Conservation (phyloP, 148 eudicot genomes). For the Talinum fruticosum region DNA sequence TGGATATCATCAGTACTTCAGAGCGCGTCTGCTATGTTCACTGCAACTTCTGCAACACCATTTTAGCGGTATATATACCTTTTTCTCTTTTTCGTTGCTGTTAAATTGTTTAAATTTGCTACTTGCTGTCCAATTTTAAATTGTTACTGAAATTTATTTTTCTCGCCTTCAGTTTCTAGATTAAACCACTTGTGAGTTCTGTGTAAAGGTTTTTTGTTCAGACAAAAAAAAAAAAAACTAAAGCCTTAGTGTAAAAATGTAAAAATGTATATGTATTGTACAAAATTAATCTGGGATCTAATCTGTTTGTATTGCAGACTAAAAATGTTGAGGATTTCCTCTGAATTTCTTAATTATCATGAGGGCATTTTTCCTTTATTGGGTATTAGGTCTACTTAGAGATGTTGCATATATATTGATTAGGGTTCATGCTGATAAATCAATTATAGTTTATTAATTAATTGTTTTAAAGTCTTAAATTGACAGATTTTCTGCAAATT, state of each 20-base stretch:
- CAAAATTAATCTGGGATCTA: neutral
- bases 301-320: neutral
- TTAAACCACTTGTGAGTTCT: too few relatives aligned
- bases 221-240: too few relatives aligned
- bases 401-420: neutral
- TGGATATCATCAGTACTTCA: slow-evolving; percentile 43
- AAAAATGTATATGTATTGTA: too few relatives aligned
- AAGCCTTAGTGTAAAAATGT: too few relatives aligned
- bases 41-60: slow-evolving; percentile 92
- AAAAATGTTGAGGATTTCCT: neutral
- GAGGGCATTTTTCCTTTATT: neutral
- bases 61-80: slow-evolving; percentile 60
- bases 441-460: too few relatives aligned
- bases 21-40: slow-evolving; percentile 88
- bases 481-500: neutral
- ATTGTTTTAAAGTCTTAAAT: too few relatives aligned
- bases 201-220: too few relatives aligned
- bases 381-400: neutral
- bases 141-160: too few relatives aligned
- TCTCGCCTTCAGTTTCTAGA: too few relatives aligned
- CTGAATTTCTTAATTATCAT: neutral
- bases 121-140: neutral
- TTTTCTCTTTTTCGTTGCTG: neutral
- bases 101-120: neutral
- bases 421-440: slow-evolving; percentile 18